Evolutionary conservation across 805 yeast species (phyloP).

Genomic region (Wickerhamiella siamensis): DNA sequence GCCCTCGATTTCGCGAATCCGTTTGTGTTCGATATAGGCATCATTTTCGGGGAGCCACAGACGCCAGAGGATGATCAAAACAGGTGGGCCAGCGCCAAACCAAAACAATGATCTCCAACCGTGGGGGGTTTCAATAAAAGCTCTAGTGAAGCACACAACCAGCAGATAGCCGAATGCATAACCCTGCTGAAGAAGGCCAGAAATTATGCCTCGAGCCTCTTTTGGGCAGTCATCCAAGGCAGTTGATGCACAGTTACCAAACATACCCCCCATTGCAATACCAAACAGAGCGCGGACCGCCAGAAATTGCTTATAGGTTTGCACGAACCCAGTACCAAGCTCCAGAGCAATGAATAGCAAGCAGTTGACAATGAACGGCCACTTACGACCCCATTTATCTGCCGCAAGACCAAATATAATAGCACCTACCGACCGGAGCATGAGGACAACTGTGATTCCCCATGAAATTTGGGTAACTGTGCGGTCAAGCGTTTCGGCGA

Average conservation of each 20-base stretch:
- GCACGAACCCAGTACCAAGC: conserved; percentile 51
- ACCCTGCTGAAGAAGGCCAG: conserved; percentile 70
- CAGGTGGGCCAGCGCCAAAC: conserved; percentile 59
- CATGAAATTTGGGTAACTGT: conserved; percentile 42
- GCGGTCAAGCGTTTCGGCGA: conserved; percentile 36
- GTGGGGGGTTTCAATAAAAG: conserved; percentile 34
- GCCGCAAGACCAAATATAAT: conserved; percentile 46
- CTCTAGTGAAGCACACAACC: conserved; percentile 52
- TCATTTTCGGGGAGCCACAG: conserved; percentile 45
- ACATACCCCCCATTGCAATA: conserved; percentile 58
- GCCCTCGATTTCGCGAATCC: conserved; percentile 6
- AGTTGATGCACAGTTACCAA: conserved; percentile 50
- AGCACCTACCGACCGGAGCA: conserved; percentile 63
- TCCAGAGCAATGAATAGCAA: conserved; percentile 40
- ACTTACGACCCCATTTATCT: conserved; percentile 53
- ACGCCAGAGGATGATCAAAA: conserved; percentile 45
- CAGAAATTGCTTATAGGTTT: conserved; percentile 43
- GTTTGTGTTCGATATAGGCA: conserved; percentile 29
- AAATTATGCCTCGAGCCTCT: conserved; percentile 43
- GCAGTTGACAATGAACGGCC: conserved; percentile 45
- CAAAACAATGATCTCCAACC: conserved; percentile 62
- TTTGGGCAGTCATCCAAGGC: conserved; percentile 53
- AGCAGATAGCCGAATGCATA: conserved; percentile 58
- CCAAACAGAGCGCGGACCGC: conserved; percentile 55
- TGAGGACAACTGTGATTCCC: conserved; percentile 59